Evolutionary conservation across 306 rosid genomes (phyloP).

Genomic region (Sechiopsis laciniata): DNA sequence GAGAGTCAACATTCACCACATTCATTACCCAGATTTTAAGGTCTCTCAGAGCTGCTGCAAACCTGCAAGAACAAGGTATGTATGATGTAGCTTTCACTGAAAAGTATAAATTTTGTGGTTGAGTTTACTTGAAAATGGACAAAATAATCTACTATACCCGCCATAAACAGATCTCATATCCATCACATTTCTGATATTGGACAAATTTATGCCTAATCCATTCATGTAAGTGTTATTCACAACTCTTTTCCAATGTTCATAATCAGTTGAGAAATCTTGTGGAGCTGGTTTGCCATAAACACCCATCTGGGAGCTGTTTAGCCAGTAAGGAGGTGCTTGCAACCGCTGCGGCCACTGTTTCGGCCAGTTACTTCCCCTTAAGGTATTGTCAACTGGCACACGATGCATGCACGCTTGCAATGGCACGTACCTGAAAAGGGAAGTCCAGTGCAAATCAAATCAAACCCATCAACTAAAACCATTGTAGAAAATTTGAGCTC

Average conservation of each 20-base stretch:
- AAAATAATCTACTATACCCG: constrained; percentile 52
- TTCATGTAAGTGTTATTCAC: constrained; percentile 51
- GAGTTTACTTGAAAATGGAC: not conserved
- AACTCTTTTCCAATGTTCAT: constrained; percentile 66
- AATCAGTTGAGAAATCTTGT: constrained; percentile 65
- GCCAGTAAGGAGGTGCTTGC: constrained; percentile 71
- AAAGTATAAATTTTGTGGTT: not conserved
- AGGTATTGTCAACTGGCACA: constrained; percentile 40
- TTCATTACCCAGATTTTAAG: constrained; percentile 79
- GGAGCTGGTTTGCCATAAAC: constrained; percentile 85
- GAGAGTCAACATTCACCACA: constrained; percentile 73
- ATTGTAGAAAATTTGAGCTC: not conserved
- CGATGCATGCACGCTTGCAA: constrained; percentile 73
- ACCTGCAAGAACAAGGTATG: constrained; percentile 39
- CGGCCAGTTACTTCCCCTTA: constrained; percentile 75
- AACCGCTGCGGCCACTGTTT: constrained; percentile 65
- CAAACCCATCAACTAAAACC: not conserved
- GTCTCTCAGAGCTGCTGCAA: constrained; percentile 78
- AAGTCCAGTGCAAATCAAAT: not conserved
- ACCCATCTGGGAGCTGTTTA: constrained; percentile 68
- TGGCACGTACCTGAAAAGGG: constrained; percentile 69
- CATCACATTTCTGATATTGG: constrained; percentile 78
- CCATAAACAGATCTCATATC: constrained; percentile 93
- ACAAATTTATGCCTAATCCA: constrained; percentile 68
- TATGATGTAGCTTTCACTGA: not conserved